These are phyloP conservation scores for Pythium sp. DNA, from an alignment of 352 stramenopile genomes.

Conservation along the genomic window DNA sequence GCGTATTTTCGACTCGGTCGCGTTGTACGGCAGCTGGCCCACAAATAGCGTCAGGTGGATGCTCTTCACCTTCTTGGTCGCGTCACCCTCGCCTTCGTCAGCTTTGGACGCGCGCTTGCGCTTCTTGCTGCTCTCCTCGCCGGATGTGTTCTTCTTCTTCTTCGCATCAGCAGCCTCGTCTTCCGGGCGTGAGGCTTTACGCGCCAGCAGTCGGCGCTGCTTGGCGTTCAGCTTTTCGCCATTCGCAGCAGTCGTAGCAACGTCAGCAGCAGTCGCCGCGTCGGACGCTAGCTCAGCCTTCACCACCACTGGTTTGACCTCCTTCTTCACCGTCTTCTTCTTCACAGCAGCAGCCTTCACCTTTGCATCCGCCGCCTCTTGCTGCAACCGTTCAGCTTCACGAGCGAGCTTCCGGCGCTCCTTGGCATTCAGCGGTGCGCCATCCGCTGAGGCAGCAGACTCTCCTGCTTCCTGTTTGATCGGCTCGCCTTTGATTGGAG, in stretches of 20 bases:
- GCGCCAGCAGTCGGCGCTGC: conserved; percentile 51
- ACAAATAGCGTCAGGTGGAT: conserved; percentile 88
- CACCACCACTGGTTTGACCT: background rate
- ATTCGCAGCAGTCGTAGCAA: background rate
- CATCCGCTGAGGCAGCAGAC: background rate
- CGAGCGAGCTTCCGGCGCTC: conserved; percentile 29
- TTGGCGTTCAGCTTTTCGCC: conserved; percentile 42
- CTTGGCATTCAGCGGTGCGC: conserved; percentile 35
- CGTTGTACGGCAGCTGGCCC: conserved; percentile 74
- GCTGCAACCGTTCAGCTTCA: conserved; percentile 10
- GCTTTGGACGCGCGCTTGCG: conserved; percentile 37
- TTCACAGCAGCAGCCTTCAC: background rate
- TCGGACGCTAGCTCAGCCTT: background rate
- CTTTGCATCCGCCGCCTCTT: background rate
- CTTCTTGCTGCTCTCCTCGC: conserved; percentile 37
- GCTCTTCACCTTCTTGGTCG: conserved; percentile 54
- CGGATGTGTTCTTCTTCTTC: conserved; percentile 25
- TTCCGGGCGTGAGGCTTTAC: conserved; percentile 31
- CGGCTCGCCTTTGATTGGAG: conserved; percentile 19
- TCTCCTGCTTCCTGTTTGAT: conserved; percentile 5
- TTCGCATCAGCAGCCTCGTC: conserved; percentile 18
- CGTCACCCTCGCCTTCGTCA: conserved; percentile 11
- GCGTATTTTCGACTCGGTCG: conserved; percentile 59
- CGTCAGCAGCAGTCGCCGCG: too few species aligned
- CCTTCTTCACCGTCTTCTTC: conserved; percentile 4